Percentiles rank a stretch among this genome's conserved stretches.
phyloP scores from a whole-genome alignment of 441 rosid genomes.

The Adansonia madagascariensis region DNA sequence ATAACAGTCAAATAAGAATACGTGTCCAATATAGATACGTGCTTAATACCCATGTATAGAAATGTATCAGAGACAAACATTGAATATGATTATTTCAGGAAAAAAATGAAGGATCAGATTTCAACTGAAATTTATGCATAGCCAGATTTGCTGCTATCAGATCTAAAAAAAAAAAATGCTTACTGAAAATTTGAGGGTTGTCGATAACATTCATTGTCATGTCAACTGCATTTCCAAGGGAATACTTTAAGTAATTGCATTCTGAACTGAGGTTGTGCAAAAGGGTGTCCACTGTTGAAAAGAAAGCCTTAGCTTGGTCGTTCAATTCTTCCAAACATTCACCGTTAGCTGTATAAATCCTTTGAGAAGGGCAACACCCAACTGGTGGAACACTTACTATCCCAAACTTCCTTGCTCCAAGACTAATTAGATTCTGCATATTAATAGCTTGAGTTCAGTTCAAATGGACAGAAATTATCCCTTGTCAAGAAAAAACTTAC shows the following conservation, averaged over 20 bases:
- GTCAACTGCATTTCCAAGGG: slow-evolving; percentile 50
- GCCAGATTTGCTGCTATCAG: not conserved
- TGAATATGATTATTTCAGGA: too few species aligned
- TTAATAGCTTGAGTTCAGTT: not conserved
- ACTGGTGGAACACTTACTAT: slow-evolving; percentile 51
- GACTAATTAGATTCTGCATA: slow-evolving; percentile 42
- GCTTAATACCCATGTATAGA: too few species aligned
- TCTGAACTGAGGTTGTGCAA: slow-evolving; percentile 48
- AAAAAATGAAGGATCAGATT: too few species aligned
- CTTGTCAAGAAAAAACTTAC: not conserved
- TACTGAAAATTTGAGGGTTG: slow-evolving; percentile 42
- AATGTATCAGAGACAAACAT: too few species aligned
- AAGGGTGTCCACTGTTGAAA: slow-evolving; percentile 25
- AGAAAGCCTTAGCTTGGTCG: slow-evolving; percentile 42
- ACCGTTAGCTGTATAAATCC: slow-evolving; percentile 35
- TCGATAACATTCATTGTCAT: slow-evolving; percentile 52
- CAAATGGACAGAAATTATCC: not conserved
- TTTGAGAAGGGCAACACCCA: slow-evolving; percentile 61
- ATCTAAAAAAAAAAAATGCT: slow-evolving; percentile 11
- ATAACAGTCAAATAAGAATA: too few species aligned
- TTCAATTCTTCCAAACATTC: slow-evolving; percentile 54
- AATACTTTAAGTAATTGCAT: slow-evolving; percentile 41
- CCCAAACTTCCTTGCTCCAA: slow-evolving; percentile 58
- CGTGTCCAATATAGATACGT: not conserved
- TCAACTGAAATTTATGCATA: too few species aligned